Base-by-base conservation (phyloP, 2,329 filamentous ascomycete species). In the Colletotrichum orchidophilum region DNA sequence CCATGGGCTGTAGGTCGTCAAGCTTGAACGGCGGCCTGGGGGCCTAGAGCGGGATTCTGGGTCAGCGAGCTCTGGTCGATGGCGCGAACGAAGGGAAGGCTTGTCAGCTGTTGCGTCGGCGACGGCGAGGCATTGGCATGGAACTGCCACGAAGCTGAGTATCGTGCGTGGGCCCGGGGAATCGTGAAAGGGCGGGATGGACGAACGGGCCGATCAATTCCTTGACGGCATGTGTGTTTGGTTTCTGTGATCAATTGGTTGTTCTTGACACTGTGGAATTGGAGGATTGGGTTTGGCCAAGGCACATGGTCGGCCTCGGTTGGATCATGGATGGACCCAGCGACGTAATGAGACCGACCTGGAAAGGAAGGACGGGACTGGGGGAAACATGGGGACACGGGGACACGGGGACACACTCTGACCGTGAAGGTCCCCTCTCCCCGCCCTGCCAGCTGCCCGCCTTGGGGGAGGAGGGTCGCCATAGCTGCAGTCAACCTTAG, bases 71-170 rank as follows among this genome's bases (percentile, higher is more conserved):
- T 46, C 60, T 64, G 27, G 42, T 66, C 29, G 42, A 39, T 54
- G 59, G 27, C 33, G 60, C 53, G 57, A 63, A 71, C 46, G 57
- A 63, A 58, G 53, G 64, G 68, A 18, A 35, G 21, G 21, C 50
- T 39, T n/a, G 53, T 71, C 53, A 71, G 64, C 65, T 52, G 31
- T 39, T 46, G 33, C 42, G 68, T 59, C 64, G 68, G 58, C 64
- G 68, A 52, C 64, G 64, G 42, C 64, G 68, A 71, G 64, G 65
- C 64, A 71, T 71, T 71, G 64, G 65, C 64, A 68, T 63, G 62
- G 52, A 68, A 64, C 67, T 62, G 13, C 42, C 39, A 46, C 63
- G 39, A 53, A 39, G 55, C 55, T 66, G 55, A 26, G 21, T 63
- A 39, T 31, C 49, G 62, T 35, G 39, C 39, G 39, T 27, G 29